Evolutionary conservation across 495 filamentous ascomycete genomes (phyloP).

Genomic region (Lindgomyces ingoldianus): DNA sequence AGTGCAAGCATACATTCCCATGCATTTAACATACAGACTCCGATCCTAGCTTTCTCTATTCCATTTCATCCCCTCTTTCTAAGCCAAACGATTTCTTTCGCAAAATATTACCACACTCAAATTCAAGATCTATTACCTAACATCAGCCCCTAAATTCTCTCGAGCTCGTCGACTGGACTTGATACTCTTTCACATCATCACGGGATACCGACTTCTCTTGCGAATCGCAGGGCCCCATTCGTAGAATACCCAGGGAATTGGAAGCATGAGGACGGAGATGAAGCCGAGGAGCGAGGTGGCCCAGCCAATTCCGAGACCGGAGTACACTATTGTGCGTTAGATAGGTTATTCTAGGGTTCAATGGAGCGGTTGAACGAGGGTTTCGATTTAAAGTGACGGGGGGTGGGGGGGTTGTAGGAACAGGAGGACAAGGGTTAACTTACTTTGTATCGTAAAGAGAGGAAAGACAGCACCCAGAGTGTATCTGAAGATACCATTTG

Average conservation of each 20-base stretch:
- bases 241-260: conserved; percentile 50
- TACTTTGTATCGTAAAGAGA: conserved; percentile 54
- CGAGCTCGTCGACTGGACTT: no score
- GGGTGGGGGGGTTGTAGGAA: no score
- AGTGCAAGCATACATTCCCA: no score
- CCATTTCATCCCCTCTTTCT: no score
- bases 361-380: not conserved
- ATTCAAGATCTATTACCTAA: no score
- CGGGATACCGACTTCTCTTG: conserved; percentile 32
- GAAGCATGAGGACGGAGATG: conserved; percentile 45
- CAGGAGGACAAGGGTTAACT: conserved; percentile 4
- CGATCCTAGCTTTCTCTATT: no score
- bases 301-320: conserved; percentile 47
- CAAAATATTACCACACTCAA: no score
- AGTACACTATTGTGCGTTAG: conserved; percentile 46
- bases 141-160: no score
- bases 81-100: no score
- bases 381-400: no score
- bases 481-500: conserved; percentile 67
- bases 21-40: no score
- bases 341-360: not conserved
- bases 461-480: conserved; percentile 64
- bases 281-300: conserved; percentile 51
- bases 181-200: conserved; percentile 18
- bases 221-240: conserved; percentile 43